Evolutionary conservation across 306 rosid species (phyloP).

Genomic region (Vicia faba): DNA sequence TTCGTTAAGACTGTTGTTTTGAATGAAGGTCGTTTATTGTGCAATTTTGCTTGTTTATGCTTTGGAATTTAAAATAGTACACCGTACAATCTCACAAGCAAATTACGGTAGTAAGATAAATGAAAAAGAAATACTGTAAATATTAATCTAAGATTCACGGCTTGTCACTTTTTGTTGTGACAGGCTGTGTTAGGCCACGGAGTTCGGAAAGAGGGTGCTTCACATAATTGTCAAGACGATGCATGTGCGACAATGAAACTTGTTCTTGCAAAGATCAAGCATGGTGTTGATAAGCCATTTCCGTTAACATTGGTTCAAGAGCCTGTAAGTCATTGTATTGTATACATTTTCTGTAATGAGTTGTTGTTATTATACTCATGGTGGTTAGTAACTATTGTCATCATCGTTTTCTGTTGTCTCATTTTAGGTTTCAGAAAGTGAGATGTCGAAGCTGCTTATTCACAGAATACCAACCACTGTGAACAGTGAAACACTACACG

Average conservation of each 20-base stretch:
- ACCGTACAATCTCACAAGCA: constrained; percentile 14
- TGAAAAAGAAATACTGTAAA: neutral
- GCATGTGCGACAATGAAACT: constrained; percentile 94
- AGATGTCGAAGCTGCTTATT: constrained; percentile 61
- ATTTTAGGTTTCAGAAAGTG: constrained; percentile 55
- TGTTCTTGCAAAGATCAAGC: constrained; percentile 70
- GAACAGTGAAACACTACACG: constrained; percentile 49
- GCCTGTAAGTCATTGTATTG: constrained; percentile 52
- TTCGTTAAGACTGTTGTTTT: constrained; percentile 5
- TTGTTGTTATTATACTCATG: constrained; percentile 14
- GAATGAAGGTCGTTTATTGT: neutral
- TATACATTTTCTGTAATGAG: constrained; percentile 11
- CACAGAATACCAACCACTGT: constrained; percentile 64
- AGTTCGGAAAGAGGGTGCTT: constrained; percentile 63
- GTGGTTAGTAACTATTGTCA: constrained; percentile 23
- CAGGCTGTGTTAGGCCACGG: constrained; percentile 73
- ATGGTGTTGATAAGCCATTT: constrained; percentile 51
- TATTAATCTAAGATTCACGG: constrained; percentile 8
- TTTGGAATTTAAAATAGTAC: constrained; percentile 25
- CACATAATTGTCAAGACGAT: constrained; percentile 88
- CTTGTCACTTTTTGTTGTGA: constrained; percentile 22
- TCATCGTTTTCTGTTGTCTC: constrained; percentile 12
- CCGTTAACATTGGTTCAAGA: constrained; percentile 47
- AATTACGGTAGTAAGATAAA: neutral
- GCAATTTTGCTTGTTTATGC: neutral